A percentile compares a stretch with the other conserved stretches of the same genome.
phyloP scores from a whole-genome alignment of 2,329 filamentous ascomycete species.

The Diaporthe sp. region DNA sequence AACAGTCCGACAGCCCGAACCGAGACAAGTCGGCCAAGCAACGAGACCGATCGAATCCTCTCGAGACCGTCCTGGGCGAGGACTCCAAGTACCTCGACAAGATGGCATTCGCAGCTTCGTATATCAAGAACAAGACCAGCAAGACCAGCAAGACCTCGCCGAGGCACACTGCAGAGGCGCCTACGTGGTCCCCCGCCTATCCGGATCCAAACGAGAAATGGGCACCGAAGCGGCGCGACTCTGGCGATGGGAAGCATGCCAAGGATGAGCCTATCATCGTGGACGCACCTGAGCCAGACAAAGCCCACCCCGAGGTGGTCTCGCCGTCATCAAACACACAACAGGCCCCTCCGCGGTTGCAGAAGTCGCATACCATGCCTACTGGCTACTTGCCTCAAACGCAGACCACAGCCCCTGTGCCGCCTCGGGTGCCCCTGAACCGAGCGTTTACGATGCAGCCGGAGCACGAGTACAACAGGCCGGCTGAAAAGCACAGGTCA shows the following conservation, averaged over 20 bases:
- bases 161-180: conserved; percentile 17
- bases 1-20: conserved; percentile 40
- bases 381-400: conserved; percentile 33
- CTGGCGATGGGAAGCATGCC: conserved; percentile 36
- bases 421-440: conserved; percentile 30
- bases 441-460: conserved; percentile 39
- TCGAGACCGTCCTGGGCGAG: conserved; percentile 12
- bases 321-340: conserved; percentile 33
- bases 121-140: conserved; percentile 35
- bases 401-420: conserved; percentile 20
- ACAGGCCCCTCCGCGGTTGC: conserved; percentile 39
- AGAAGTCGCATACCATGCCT: conserved; percentile 42
- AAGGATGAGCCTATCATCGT: conserved; percentile 24
- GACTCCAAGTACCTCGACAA: conserved; percentile 31
- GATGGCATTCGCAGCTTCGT: conserved; percentile 37
- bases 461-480: conserved; percentile 18
- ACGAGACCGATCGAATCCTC: conserved; percentile 29
- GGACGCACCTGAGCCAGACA: conserved; percentile 15
- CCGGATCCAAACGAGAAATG: conserved; percentile 35
- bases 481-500: conserved; percentile 24
- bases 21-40: conserved; percentile 38
- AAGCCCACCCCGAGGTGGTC: conserved; percentile 33
- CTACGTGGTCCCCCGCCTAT: conserved; percentile 31
- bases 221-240: conserved; percentile 21
- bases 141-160: conserved; percentile 35